Base-by-base conservation (phyloP, 2,329 filamentous ascomycete species). In the Scytalidium sp. region DNA sequence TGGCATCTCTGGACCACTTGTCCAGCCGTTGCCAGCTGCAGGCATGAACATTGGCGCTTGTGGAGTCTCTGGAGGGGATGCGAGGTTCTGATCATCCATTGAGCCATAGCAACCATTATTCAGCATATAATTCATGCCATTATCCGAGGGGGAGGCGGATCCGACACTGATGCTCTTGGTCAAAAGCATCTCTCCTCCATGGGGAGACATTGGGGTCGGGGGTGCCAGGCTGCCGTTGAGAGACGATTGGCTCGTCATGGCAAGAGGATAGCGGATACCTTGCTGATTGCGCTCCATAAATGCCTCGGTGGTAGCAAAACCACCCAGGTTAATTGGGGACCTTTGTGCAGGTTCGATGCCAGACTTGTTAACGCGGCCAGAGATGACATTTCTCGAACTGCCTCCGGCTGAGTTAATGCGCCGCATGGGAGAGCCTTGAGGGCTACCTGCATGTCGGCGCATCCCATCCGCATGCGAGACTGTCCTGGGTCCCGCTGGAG, bases 151-250 rank as follows among this genome's bases (percentile, higher is more conserved):
- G 39, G 61, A 63, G 17, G 54, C 54, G 9, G 62, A 61, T 5
- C 56, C 59, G 46, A 50, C 50, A 6, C 53, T 27, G 2, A 42
- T 46, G 8, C 55, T 53, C 19, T 58, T 59, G n/a, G 36, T 48
- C 10, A 63, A 49, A 3, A 47, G 53, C 58, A 61, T 62, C 43
- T 62, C 56, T 23, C 56, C 51, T 46, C 59, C 62, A 29, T 52
- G 51, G 20, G 62, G 62, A 25, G 63, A 65, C 58, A 64, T 60
- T 9, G 63, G 63, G 19, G 63, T 66, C 15, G 62, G 61, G 39
- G 63, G 63, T 41, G 63, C 62, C 3, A 66, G 54, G 39, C 59
- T 65, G 50, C 59, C 61, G 40, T 57, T 62, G n/a, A 61, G 22
- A 11, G 62, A 60, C 13, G 61, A 60, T 21, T 56, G 44, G 8